Percentiles rank a stretch among this genome's conserved stretches.
phyloP scores from a whole-genome alignment of 2,329 filamentous ascomycete genomes.

The Aaosphaeria arxii region DNA sequence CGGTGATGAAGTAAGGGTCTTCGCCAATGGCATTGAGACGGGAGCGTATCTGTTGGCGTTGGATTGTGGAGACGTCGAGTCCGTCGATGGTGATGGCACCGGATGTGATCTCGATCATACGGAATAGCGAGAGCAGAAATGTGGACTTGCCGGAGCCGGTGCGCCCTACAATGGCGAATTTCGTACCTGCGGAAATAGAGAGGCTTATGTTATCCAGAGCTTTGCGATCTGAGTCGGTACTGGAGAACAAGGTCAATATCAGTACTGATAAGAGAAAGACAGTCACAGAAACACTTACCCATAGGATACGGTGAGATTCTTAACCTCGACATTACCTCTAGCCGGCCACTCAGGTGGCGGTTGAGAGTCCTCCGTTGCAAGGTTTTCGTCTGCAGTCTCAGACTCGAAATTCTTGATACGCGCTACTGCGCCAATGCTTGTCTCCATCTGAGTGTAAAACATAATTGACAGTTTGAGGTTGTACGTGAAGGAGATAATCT shows the following conservation, averaged over 20 bases:
- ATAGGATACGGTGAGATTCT: conserved; percentile 26
- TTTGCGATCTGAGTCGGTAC: neutral
- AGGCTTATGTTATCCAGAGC: conserved; percentile 25
- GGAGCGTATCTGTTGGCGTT: conserved; percentile 38
- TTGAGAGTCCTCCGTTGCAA: conserved; percentile 14
- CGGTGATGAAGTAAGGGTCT: conserved; percentile 38
- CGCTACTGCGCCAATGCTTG: conserved; percentile 52
- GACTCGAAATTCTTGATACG: conserved; percentile 49
- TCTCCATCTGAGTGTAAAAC: conserved; percentile 55
- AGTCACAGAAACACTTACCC: conserved; percentile 13
- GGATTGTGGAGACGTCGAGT: conserved; percentile 42
- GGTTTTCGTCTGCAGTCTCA: conserved; percentile 41
- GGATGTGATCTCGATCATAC: conserved; percentile 7
- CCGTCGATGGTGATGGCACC: conserved; percentile 46
- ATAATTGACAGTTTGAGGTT: conserved; percentile 45
- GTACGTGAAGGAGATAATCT: conserved; percentile 49
- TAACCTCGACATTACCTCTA: conserved; percentile 36
- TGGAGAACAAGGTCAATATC: neutral
- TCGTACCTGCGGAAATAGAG: conserved; percentile 42
- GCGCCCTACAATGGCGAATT: conserved; percentile 48
- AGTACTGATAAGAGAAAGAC: neutral
- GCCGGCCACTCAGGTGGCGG: conserved; percentile 8
- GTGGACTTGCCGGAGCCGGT: conserved; percentile 46
- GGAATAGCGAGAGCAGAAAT: conserved; percentile 10
- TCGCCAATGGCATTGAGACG: conserved; percentile 45